Percentiles rank a stretch among this genome's conserved stretches.
phyloP scores from a whole-genome alignment of 140 eudicot genomes.

The Bidens hawaiensis region DNA sequence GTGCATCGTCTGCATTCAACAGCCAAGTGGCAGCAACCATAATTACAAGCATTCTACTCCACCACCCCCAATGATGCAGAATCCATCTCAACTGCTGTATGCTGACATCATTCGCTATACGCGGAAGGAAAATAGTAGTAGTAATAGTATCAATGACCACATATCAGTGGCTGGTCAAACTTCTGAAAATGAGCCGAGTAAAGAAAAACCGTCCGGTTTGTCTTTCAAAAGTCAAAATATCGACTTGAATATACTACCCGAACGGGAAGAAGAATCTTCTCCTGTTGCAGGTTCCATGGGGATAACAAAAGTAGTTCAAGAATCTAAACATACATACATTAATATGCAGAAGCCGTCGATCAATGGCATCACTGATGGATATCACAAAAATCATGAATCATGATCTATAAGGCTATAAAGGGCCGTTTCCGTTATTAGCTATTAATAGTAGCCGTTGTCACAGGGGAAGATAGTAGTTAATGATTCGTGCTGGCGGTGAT shows the following conservation, averaged over 20 bases:
- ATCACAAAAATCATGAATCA: slow-evolving; percentile 15
- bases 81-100: slow-evolving; percentile 22
- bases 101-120: too few relatives aligned
- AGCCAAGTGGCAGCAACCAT: slow-evolving; percentile 58
- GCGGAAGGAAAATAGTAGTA: too few relatives aligned
- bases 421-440: slow-evolving; percentile 8
- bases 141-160: too few relatives aligned
- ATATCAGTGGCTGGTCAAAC: slow-evolving; percentile 11
- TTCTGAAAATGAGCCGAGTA: slow-evolving; percentile 21
- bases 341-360: slow-evolving; percentile 26
- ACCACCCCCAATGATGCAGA: slow-evolving; percentile 31
- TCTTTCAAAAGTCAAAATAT: slow-evolving; percentile 53
- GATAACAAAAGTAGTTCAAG: slow-evolving; percentile 28
- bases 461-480: slow-evolving; percentile 5
- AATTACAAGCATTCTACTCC: slow-evolving; percentile 38
- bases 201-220: slow-evolving; percentile 26
- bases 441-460: slow-evolving; percentile 7
- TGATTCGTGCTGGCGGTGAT: slow-evolving; percentile 7
- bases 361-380: slow-evolving; percentile 24
- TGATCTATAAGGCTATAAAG: slow-evolving; percentile 16
- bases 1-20: slow-evolving; percentile 66
- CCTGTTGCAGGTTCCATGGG: slow-evolving; percentile 45
- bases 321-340: slow-evolving; percentile 28
- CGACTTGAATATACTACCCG: slow-evolving; percentile 77
- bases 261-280: slow-evolving; percentile 61